Percentiles rank a stretch among this genome's conserved stretches.
Conservation (phyloP, 345 rosid species). For the Eucalyptus dawsonii region DNA sequence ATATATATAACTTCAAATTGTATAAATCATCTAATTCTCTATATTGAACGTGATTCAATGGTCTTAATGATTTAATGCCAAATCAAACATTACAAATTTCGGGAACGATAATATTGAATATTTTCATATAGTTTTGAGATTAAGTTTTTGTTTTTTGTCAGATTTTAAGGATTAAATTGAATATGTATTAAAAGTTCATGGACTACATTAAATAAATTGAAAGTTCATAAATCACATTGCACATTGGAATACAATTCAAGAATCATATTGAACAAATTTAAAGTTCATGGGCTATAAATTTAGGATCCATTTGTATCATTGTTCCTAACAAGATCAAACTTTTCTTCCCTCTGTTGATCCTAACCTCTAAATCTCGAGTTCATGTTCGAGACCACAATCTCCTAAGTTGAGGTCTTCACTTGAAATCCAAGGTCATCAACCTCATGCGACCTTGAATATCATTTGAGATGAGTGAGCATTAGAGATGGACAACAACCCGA, state of each 20-base stretch:
- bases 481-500: not conserved
- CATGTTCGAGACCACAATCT: not conserved
- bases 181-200: fast-evolving
- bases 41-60: no score
- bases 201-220: no score
- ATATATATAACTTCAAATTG: no score
- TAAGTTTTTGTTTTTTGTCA: no score
- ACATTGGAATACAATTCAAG: fast-evolving
- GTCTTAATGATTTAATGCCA: not conserved
- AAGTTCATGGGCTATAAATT: no score
- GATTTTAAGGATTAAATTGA: not conserved
- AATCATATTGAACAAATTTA: no score
- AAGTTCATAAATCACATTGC: no score
- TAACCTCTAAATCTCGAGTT: not conserved
- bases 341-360: not conserved
- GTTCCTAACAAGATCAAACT: not conserved
- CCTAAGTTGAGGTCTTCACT: not conserved
- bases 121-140: no score
- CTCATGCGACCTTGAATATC: not conserved
- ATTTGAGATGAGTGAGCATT: not conserved
- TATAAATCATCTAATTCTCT: no score
- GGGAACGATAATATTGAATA: no score
- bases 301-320: not conserved
- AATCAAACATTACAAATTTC: not conserved
- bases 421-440: not conserved